A percentile compares a stretch with the other conserved stretches of the same genome.
phyloP scores from a whole-genome alignment of 2,329 filamentous ascomycete genomes.

The Blumeriella jaapii region DNA sequence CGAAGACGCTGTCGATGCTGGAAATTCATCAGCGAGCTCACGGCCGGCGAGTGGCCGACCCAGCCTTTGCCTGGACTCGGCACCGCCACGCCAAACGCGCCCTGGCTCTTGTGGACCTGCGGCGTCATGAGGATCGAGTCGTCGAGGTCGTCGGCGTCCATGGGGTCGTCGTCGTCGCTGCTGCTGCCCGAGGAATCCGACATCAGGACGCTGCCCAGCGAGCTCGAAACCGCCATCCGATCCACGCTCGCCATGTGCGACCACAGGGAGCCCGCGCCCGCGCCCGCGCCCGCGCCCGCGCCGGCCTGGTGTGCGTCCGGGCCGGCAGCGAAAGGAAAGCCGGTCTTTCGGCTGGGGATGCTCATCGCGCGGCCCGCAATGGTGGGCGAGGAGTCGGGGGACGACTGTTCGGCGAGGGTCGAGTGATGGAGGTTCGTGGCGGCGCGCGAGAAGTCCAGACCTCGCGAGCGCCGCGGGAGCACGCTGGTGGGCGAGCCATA shows the following conservation, averaged over 20 bases:
- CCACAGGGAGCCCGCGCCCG: conserved; percentile 50
- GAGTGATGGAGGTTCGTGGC: conserved; percentile 94
- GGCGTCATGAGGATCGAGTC: conserved; percentile 78
- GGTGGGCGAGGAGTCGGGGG: conserved; percentile 82
- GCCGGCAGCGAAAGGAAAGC: conserved; percentile 35
- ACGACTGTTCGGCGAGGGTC: conserved; percentile 77
- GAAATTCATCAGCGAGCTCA: conserved; percentile 72
- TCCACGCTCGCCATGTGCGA: conserved; percentile 60
- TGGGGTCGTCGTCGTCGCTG: conserved; percentile 56
- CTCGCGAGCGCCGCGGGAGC: conserved; percentile 76
- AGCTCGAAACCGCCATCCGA: conserved; percentile 64
- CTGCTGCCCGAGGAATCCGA: conserved; percentile 68
- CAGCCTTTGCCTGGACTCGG: conserved; percentile 48
- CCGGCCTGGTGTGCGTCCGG: conserved; percentile 59
- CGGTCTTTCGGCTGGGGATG: conserved; percentile 42
- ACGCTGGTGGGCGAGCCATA: conserved; percentile 84
- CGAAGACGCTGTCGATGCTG: conserved; percentile 47
- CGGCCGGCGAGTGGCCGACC: conserved; percentile 57
- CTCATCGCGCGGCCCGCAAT: conserved; percentile 60
- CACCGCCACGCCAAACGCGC: conserved; percentile 32
- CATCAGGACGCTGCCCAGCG: conserved; percentile 45
- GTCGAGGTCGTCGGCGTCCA: conserved; percentile 63
- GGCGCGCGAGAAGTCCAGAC: conserved; percentile 84
- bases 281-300: conserved; percentile 40
- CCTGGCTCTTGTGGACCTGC: conserved; percentile 52